Conservation (phyloP, 129 eudicot species). For the Lactuca sativa region DNA sequence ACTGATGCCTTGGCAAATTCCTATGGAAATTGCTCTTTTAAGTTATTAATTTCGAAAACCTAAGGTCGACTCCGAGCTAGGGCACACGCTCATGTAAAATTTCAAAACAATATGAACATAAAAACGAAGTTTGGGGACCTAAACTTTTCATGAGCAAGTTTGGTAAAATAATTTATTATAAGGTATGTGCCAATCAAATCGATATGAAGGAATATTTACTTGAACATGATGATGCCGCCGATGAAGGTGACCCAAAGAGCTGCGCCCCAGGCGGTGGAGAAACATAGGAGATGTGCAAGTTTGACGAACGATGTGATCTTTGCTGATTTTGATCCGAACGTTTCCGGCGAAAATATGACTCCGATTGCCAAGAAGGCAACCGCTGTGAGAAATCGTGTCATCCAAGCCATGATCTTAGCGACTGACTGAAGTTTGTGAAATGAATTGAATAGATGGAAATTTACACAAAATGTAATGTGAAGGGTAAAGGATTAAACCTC, state of each 20-base stretch:
- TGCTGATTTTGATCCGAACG: conserved; percentile 70
- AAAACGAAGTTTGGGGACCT: background rate
- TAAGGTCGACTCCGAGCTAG: background rate
- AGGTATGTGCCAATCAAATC: background rate
- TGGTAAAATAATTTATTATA: background rate
- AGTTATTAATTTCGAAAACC: conserved; percentile 1
- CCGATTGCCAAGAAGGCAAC: conserved; percentile 80
- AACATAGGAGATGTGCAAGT: conserved; percentile 76
- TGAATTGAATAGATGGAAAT: background rate
- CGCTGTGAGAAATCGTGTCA: conserved; percentile 70
- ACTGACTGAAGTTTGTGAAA: background rate
- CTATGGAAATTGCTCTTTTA: conserved; percentile 20
- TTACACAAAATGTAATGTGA: background rate
- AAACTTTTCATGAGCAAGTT: background rate
- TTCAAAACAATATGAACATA: background rate
- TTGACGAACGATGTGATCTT: conserved; percentile 55
- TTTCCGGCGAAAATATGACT: conserved; percentile 80
- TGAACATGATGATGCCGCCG: conserved; percentile 99
- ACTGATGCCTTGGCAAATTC: conserved; percentile 95
- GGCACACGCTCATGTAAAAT: background rate
- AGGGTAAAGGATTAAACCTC: background rate
- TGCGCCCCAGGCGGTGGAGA: conserved; percentile 98
- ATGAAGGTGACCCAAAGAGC: conserved; percentile 99
- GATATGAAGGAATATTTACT: conserved; percentile 36
- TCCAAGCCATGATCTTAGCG: conserved; percentile 58